These are phyloP conservation scores for Fomes fomentarius DNA, from an alignment of 1,284 basidiomycete species.

Conservation along the genomic window DNA sequence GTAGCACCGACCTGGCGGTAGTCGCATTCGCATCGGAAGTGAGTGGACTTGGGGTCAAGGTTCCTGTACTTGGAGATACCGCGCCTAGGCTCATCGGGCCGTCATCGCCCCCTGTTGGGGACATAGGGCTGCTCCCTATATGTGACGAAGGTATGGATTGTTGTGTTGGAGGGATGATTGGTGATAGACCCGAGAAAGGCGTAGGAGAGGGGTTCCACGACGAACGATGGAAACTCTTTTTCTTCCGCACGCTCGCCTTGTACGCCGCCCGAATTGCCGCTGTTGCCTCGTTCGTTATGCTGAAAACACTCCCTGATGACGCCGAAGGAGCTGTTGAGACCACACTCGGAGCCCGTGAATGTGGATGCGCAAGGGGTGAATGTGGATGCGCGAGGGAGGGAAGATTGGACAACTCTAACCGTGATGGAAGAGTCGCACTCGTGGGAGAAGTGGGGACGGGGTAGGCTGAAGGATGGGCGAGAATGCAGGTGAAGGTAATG, in stretches of 20 bases:
- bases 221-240: constrained; percentile 55
- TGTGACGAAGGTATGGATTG: background rate
- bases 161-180: constrained; percentile 4
- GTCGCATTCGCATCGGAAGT: constrained; percentile 18
- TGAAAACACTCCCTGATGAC: constrained; percentile 21
- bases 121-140: constrained; percentile 13
- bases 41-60: constrained; percentile 25
- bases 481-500: constrained; percentile 30
- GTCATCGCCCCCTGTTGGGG: constrained; percentile 6
- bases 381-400: constrained; percentile 4
- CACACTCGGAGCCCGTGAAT: constrained; percentile 31
- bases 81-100: constrained; percentile 19
- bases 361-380: constrained; percentile 7
- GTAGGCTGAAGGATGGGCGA: constrained; percentile 14
- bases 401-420: constrained; percentile 24
- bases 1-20: constrained; percentile 6
- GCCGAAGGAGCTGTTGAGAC: constrained; percentile 27
- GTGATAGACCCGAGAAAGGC: constrained; percentile 10
- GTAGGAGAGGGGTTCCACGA: constrained; percentile 51
- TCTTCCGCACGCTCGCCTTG: constrained; percentile 56
- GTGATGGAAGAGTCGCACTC: constrained; percentile 18
- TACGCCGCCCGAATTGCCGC: constrained; percentile 60
- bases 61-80: constrained; percentile 23
- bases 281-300: constrained; percentile 36
- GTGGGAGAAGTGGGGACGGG: constrained; percentile 8